Base-by-base conservation (phyloP, 73 alveolate species). In the Paramecium pentaurelia region DNA sequence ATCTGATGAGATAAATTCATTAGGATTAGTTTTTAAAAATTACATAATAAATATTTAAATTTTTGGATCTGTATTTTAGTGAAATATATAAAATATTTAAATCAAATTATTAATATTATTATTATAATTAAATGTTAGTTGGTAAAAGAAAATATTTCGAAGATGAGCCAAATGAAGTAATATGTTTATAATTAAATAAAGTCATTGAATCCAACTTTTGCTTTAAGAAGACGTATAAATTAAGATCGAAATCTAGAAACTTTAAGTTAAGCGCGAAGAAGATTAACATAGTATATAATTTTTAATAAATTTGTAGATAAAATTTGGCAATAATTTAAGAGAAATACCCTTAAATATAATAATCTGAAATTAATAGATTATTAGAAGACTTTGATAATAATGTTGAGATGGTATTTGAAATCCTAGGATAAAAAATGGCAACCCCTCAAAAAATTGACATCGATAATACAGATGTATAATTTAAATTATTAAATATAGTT, bases 91-190 rank as follows among this genome's bases (percentile, higher is more conserved):
- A n/a, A 54, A 54, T 54, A 54, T 54, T 54, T 54, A 54, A 54
- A 54, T 54, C 34, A 54, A 54, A 54, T 64, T 28, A 64, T 64
- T 34, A 64, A 28, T 64, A 64, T 64, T 64, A 28, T 4, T 64
- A 73, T 73, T 37, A 73, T 30, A 37, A 37, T 54, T 73, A 37
- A 12, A 73, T 73, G 87, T 22, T 73, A 30, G 87, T 73, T 36
- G 87, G 87, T 6, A 73, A 73, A 44, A 34, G 87, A 73, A 73
- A 40, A 73, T 73, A 40, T 73, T 73, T 73, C 11, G 87, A 73
- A 73, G 64, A 73, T 73, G 87, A 73, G 34, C 54, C 87, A 10
- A 34, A 37, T 37, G 87, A 73, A 22, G 87, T 73, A 73, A 30
- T 36, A 49, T 18, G 14, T 54, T 8, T 8, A 37, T 37, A 12